Base-by-base conservation (phyloP, 768 basidiomycete species). In the Podaxis rugospora region DNA sequence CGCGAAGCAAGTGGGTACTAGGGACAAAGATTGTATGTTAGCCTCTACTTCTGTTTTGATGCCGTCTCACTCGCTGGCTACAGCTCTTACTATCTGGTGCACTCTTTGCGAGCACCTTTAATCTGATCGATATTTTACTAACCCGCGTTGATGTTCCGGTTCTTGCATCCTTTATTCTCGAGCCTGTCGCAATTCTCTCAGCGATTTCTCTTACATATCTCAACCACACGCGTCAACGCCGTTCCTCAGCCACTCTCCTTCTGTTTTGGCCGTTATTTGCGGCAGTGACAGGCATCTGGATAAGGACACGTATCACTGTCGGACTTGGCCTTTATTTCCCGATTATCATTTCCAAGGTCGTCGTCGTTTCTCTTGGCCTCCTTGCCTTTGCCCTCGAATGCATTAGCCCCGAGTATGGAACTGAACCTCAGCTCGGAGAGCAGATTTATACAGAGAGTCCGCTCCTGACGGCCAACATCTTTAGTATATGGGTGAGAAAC, bases 241-340 rank as follows among this genome's bases (percentile, higher is more conserved):
- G 81, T 7, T 89, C 94, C 0, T 92, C 92, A 0, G 78, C 89
- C 1, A 68, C 85, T 11, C 73, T 94, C 39, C 82, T 97, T 9
- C 70, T 95, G 51, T 95, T 92, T 73, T 96, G 92, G 89, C 92
- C 93, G 0, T 54, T 81, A 7, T 91, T 92, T 65, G 53, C 83
- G 11, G 18, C 78, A 14, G 76, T 74, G 0, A 65, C 85, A 0
- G 66, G 73, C 10, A 69, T 91, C 4, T 85, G 88, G 82, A 75
- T 83, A 0, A 82, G 92, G 5, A 91, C 93, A 0, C 66, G 76
- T 51, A 52, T 77, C n/a, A 49, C 64, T 46, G 61, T 64, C 42
- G 68, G 71, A 27, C 65, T 72, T 49, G 75, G 71, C 32, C 62
- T 77, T 6, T 63, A 73, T 16, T 64, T 67, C 1, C 63, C 76